Conservation (phyloP, 345 rosid species). For the Alliaria petiolata region DNA sequence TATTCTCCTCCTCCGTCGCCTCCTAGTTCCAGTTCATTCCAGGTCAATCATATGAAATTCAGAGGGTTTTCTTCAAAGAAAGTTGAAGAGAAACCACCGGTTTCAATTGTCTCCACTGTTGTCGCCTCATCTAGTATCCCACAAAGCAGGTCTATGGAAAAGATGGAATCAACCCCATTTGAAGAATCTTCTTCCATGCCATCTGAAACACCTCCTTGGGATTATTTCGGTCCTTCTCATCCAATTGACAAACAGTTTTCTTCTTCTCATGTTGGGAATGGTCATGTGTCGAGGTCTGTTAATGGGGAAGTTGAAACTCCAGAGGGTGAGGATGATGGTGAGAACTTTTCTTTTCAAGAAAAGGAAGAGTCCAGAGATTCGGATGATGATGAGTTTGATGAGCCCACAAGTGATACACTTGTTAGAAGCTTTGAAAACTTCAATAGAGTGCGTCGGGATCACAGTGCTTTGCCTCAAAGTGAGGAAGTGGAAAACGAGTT, state of each 20-base stretch:
- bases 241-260: slow-evolving; percentile 62
- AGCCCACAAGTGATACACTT: slow-evolving; percentile 55
- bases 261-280: slow-evolving; percentile 44
- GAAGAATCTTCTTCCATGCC: slow-evolving; percentile 49
- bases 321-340: slow-evolving; percentile 67
- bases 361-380: slow-evolving; percentile 59
- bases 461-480: slow-evolving; percentile 41
- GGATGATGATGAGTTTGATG: slow-evolving; percentile 74
- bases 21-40: slow-evolving; percentile 48
- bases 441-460: slow-evolving; percentile 47
- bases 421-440: slow-evolving; percentile 75
- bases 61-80: slow-evolving; percentile 52
- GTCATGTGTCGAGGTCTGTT: slow-evolving; percentile 41
- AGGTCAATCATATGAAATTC: slow-evolving; percentile 64
- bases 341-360: slow-evolving; percentile 50
- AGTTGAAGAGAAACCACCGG: slow-evolving; percentile 73
- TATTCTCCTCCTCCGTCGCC: slow-evolving; percentile 66
- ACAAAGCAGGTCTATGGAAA: slow-evolving; percentile 38
- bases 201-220: slow-evolving; percentile 72
- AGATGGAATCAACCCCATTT: slow-evolving; percentile 43
- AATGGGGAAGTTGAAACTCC: slow-evolving; percentile 59
- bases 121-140: slow-evolving; percentile 55
- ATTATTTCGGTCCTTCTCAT: slow-evolving; percentile 69
- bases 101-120: slow-evolving; percentile 40
- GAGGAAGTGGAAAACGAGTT: slow-evolving; percentile 52